These are phyloP conservation scores for Tubosaeta sp. DNA, from an alignment of 768 basidiomycete genomes.

Conservation along the genomic window DNA sequence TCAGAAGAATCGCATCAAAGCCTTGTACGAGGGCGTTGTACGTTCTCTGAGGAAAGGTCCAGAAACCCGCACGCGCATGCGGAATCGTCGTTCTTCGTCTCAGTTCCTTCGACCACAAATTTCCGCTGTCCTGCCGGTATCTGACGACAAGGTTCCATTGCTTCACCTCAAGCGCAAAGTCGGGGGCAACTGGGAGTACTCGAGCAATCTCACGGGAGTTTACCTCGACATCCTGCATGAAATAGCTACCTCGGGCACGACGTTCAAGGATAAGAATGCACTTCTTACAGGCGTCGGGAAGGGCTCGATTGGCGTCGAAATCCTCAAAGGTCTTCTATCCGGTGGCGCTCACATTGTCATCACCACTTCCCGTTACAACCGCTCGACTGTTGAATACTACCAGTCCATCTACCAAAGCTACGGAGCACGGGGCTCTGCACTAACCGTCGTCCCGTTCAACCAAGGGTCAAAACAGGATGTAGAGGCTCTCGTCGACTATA, in stretches of 20 bases:
- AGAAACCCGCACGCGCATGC: conserved; percentile 52
- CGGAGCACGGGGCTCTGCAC: conserved; percentile 92
- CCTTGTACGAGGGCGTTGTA: conserved; percentile 94
- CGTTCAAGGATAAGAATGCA: conserved; percentile 99
- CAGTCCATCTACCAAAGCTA: conserved; percentile 95
- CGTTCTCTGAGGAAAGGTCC: conserved; percentile 82
- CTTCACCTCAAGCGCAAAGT: conserved; percentile 97
- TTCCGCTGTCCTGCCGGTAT: conserved; percentile 63
- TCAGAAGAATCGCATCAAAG: conserved; percentile 93
- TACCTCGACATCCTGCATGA: conserved; percentile 97
- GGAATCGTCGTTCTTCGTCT: conserved; percentile 87
- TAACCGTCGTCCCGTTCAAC: conserved; percentile 98
- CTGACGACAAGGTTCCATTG: conserved; percentile 87
- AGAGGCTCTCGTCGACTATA: conserved; percentile 96
- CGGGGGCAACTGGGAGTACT: conserved; percentile 94
- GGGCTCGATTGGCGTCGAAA: conserved; percentile 96
- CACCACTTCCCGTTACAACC: conserved; percentile 96
- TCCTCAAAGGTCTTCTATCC: conserved; percentile 92
- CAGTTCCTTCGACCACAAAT: conserved; percentile 95
- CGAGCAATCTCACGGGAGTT: conserved; percentile 90
- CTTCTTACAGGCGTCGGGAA: conserved; percentile 97
- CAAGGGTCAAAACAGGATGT: conserved; percentile 99
- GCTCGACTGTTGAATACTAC: conserved; percentile 95
- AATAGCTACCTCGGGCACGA: conserved; percentile 97
- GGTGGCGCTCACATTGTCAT: conserved; percentile 96